phyloP scores from a whole-genome alignment of 371 early-diverging fungal genomes.

The Basidiobolus meristosporus region DNA sequence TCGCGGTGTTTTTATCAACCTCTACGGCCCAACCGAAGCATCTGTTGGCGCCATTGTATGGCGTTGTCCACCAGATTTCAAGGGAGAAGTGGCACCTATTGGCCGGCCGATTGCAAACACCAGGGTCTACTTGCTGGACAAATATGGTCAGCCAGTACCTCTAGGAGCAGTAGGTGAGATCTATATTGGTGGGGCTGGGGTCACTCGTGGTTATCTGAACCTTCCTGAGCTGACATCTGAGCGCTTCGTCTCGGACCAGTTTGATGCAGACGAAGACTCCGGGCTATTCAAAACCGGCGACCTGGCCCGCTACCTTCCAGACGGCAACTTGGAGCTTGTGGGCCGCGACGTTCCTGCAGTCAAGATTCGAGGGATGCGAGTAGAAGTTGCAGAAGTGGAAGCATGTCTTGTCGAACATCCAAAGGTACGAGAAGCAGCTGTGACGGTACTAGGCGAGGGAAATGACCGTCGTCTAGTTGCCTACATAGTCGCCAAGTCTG shows the following conservation, averaged over 20 bases:
- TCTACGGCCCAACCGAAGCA: too few species aligned
- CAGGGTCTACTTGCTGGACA: conserved; percentile 3
- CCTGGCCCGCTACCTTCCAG: conserved; percentile 7
- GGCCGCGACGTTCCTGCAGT: conserved; percentile 8
- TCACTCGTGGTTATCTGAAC: conserved; percentile 8
- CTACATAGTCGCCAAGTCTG: too few species aligned
- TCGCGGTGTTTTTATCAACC: too few species aligned
- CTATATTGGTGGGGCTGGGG: conserved; percentile 6
- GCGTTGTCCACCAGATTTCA: not conserved
- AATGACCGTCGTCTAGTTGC: conserved; percentile 5
- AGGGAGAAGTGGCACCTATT: not conserved
- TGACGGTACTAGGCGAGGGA: not conserved
- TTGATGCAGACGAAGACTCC: not conserved
- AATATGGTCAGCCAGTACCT: not conserved
- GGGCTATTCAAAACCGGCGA: conserved; percentile 17
- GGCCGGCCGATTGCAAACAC: too few species aligned
- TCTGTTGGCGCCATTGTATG: not conserved
- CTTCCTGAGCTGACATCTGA: conserved; percentile 5
- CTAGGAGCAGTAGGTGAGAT: conserved; percentile 6
- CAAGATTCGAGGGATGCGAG: conserved; percentile 9
- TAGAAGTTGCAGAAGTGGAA: conserved; percentile 9
- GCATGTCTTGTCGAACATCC: conserved; percentile 2
- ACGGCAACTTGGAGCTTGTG: conserved; percentile 6
- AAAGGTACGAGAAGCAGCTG: not conserved
- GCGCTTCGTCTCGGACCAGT: conserved; percentile 1